Percentiles rank a stretch among this genome's conserved stretches.
Evolutionary conservation across 495 filamentous ascomycete species (phyloP).

Genomic region (Aspergillus cavernicola): DNA sequence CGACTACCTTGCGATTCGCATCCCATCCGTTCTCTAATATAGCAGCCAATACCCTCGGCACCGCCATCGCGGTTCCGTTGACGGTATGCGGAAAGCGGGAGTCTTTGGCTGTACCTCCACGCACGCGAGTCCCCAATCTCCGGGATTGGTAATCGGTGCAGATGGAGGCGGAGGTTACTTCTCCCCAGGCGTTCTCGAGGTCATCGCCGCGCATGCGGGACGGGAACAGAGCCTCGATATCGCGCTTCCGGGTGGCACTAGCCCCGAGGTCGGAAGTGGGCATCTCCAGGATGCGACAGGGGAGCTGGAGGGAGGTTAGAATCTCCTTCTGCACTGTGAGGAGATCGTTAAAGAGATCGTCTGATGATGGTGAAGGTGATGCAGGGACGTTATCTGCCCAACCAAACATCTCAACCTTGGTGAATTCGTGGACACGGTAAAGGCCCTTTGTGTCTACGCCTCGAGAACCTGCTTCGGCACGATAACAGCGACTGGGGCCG

Average conservation of each 20-base stretch:
- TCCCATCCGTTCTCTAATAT: conserved; percentile 94
- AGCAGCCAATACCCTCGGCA: conserved; percentile 84
- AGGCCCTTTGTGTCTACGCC: conserved; percentile 90
- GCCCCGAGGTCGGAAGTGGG: conserved; percentile 83
- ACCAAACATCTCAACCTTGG: conserved; percentile 94
- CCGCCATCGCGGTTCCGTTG: conserved; percentile 90
- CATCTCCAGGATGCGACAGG: conserved; percentile 90
- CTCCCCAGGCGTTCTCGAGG: conserved; percentile 81
- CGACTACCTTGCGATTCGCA: conserved; percentile 52
- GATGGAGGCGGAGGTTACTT: conserved; percentile 84
- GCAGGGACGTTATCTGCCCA: conserved; percentile 58
- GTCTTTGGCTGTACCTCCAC: conserved; percentile 38
- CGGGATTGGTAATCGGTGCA: conserved; percentile 94
- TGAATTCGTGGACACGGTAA: conserved; percentile 98
- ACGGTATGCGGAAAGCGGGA: conserved; percentile 74
- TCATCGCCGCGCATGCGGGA: conserved; percentile 54
- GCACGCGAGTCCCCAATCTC: conserved; percentile 69
- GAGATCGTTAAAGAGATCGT: conserved; percentile 75
- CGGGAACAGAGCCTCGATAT: conserved; percentile 94
- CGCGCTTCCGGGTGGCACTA: conserved; percentile 76
- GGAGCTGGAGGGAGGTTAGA: conserved; percentile 68
- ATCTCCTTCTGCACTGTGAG: conserved; percentile 82
- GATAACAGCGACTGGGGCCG: conserved; percentile 82
- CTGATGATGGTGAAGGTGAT: conserved; percentile 26
- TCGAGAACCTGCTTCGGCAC: conserved; percentile 87